phyloP scores from a whole-genome alignment of 768 basidiomycete genomes.

The Rhodosporidiobolus odoratus region DNA sequence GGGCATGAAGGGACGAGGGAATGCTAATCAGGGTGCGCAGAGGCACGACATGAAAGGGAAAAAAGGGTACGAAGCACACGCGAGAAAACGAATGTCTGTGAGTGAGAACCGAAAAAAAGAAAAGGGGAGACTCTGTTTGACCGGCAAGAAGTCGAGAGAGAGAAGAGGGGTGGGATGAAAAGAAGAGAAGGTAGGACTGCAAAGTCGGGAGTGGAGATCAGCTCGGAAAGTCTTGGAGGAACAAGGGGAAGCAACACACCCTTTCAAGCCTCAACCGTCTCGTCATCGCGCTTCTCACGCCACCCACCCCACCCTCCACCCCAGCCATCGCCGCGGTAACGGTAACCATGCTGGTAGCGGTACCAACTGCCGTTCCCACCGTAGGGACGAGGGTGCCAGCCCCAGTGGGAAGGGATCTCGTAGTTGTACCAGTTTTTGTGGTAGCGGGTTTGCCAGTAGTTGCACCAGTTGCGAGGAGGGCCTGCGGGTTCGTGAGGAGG shows the following conservation, averaged over 20 bases:
- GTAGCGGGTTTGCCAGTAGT: not conserved
- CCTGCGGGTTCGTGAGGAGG: not conserved
- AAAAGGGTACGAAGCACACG: too few species aligned
- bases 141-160: not conserved
- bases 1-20: too few species aligned
- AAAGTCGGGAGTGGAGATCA: not conserved
- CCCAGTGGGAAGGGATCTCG: not conserved
- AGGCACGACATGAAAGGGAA: too few species aligned
- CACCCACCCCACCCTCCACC: too few species aligned
- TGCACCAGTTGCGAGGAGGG: not conserved
- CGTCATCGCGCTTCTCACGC: not conserved
- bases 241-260: too few species aligned
- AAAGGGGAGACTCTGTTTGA: too few species aligned
- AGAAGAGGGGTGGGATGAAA: not conserved
- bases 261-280: not conserved
- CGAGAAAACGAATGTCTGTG: too few species aligned
- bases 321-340: not conserved
- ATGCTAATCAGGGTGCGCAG: too few species aligned
- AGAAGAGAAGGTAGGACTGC: not conserved
- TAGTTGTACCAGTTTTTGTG: not conserved
- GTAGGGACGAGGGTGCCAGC: not conserved
- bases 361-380: not conserved
- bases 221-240: too few species aligned
- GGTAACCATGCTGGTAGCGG: not conserved
- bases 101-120: not conserved